phyloP scores from a whole-genome alignment of 2,329 filamentous ascomycete genomes.

The Ceratocystis colombiana region DNA sequence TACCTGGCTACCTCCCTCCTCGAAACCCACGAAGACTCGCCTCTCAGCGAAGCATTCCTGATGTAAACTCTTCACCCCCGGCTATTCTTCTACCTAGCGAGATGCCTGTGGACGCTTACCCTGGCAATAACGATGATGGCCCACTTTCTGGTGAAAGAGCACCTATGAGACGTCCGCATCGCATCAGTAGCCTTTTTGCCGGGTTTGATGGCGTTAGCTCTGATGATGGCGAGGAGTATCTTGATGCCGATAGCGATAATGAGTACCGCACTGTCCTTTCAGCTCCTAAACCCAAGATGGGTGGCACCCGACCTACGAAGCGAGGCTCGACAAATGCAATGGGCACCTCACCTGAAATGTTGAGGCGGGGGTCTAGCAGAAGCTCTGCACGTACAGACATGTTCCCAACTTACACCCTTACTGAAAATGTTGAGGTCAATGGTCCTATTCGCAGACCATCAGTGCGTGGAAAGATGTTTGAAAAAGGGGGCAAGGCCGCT shows the following conservation, averaged over 20 bases:
- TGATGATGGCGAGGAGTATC: slow-evolving; percentile 55
- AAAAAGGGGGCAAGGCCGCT: slow-evolving; percentile 38
- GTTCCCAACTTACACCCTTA: slow-evolving; percentile 38
- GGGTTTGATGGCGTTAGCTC: slow-evolving; percentile 67
- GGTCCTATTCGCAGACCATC: slow-evolving; percentile 31
- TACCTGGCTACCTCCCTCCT: slow-evolving; percentile 46
- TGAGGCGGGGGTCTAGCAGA: slow-evolving; percentile 30
- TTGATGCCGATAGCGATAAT: slow-evolving; percentile 53
- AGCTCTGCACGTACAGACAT: slow-evolving; percentile 36
- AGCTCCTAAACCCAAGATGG: slow-evolving; percentile 39
- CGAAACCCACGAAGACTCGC: slow-evolving; percentile 50
- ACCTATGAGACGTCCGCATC: slow-evolving; percentile 57
- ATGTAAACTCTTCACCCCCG: slow-evolving; percentile 44
- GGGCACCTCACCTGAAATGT: slow-evolving; percentile 37
- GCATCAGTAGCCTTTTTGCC: slow-evolving; percentile 76
- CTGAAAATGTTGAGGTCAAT: slow-evolving; percentile 27
- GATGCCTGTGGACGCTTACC: slow-evolving; percentile 55
- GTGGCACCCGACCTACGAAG: slow-evolving; percentile 34
- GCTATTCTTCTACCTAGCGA: slow-evolving; percentile 30
- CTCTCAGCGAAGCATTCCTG: slow-evolving; percentile 38
- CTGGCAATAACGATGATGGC: slow-evolving; percentile 71
- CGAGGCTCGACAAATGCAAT: slow-evolving; percentile 35
- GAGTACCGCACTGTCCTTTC: slow-evolving; percentile 58
- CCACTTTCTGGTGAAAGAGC: slow-evolving; percentile 51
- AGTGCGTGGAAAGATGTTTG: slow-evolving; percentile 25